Conservation (phyloP, 805 yeast species). For the Saccharomyces mikatae region DNA sequence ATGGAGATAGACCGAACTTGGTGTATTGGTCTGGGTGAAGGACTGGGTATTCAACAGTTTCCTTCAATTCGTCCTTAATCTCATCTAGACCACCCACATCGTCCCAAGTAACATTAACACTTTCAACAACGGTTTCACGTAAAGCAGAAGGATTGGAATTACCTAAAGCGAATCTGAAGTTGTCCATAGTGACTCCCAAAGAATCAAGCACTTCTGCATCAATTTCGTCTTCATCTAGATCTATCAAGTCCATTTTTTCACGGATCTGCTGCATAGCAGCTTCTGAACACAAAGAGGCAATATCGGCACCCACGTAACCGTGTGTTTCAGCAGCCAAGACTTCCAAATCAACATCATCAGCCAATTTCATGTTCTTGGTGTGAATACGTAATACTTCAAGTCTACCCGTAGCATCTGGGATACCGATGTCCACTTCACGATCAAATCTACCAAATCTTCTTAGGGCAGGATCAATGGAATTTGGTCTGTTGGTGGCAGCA, state of each 20-base stretch:
- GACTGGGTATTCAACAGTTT: slow-evolving; percentile 98
- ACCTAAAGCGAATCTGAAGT: slow-evolving; percentile 95
- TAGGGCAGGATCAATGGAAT: slow-evolving; percentile 68
- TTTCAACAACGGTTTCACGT: slow-evolving; percentile 98
- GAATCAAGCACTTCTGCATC: slow-evolving; percentile 96
- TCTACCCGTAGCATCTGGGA: slow-evolving; percentile 98
- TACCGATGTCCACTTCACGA: slow-evolving; percentile 83
- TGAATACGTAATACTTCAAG: slow-evolving; percentile 93
- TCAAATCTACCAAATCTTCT: slow-evolving; percentile 87
- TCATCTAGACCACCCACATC: slow-evolving; percentile 98
- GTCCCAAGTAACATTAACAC: slow-evolving; percentile 98
- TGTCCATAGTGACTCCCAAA: slow-evolving; percentile 97
- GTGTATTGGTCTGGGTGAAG: slow-evolving; percentile 97
- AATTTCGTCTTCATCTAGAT: slow-evolving; percentile 47
- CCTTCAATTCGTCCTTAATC: slow-evolving; percentile 93
- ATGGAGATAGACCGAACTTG: slow-evolving; percentile 95
- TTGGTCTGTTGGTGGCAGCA: slow-evolving; percentile 88
- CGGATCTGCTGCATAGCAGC: slow-evolving; percentile 99
- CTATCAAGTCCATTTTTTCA: slow-evolving; percentile 95
- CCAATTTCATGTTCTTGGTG: slow-evolving; percentile 97
- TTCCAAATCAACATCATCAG: slow-evolving; percentile 91
- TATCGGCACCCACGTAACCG: slow-evolving; percentile 98
- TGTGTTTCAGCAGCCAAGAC: slow-evolving; percentile 95
- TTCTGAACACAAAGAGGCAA: slow-evolving; percentile 98
- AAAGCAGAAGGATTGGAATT: slow-evolving; percentile 97